Evolutionary conservation across 2,329 filamentous ascomycete genomes (phyloP).

Genomic region (Ramularia endophylla): DNA sequence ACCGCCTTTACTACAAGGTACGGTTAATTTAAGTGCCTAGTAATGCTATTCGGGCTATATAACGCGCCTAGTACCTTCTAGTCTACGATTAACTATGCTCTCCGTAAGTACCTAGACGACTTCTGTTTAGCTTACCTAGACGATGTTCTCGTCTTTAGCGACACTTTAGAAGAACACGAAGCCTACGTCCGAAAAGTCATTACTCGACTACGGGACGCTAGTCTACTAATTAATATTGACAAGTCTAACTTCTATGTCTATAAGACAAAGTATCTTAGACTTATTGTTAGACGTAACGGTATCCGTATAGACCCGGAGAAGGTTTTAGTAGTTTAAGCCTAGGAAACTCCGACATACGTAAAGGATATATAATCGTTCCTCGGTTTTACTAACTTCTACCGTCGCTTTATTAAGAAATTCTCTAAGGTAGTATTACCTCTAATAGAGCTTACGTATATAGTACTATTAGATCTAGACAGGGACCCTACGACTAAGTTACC

Average conservation of each 20-base stretch:
- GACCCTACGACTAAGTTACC: too few relatives aligned
- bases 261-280: slow-evolving; percentile 24
- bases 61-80: too few relatives aligned
- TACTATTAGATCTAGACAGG: too few relatives aligned
- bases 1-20: slow-evolving; percentile 10
- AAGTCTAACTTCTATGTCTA: slow-evolving; percentile 14
- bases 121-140: slow-evolving; percentile 24
- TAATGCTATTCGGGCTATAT: slow-evolving; percentile 7
- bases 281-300: slow-evolving; percentile 20
- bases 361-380: too few relatives aligned
- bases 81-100: too few relatives aligned
- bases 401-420: too few relatives aligned
- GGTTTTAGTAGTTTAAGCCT: neutral
- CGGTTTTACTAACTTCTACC: too few relatives aligned
- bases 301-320: slow-evolving; percentile 16
- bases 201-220: slow-evolving; percentile 16
- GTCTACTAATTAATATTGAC: slow-evolving; percentile 7
- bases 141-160: too few relatives aligned
- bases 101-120: slow-evolving; percentile 28
- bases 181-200: slow-evolving; percentile 23
- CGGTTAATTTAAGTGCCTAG: slow-evolving; percentile 8
- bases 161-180: slow-evolving; percentile 24
- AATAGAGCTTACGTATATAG: too few relatives aligned
- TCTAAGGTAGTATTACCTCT: too few relatives aligned
- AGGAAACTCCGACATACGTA: too few relatives aligned